Conservation (phyloP, 805 yeast species). For the Diddensiella santjacobensis region DNA sequence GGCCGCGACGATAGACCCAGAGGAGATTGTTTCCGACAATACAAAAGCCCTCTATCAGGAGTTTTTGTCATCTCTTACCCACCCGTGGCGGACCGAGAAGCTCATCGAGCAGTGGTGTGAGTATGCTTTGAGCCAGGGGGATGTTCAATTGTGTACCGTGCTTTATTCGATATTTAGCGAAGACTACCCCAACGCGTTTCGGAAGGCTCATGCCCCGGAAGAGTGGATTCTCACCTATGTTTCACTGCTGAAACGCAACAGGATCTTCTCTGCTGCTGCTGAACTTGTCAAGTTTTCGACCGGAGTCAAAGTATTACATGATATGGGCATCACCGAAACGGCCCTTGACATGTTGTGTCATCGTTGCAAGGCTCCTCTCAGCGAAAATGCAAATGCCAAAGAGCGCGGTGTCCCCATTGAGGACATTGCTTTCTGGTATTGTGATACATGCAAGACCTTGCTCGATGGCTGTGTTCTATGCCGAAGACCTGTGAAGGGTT, state of each 20-base stretch:
- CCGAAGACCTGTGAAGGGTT: constrained; percentile 69
- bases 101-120: constrained; percentile 51
- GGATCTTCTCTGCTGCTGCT: constrained; percentile 56
- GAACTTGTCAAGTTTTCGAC: constrained; percentile 47
- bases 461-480: constrained; percentile 76
- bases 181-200: constrained; percentile 34
- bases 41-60: constrained; percentile 3
- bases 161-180: constrained; percentile 52
- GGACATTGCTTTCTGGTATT: constrained; percentile 70
- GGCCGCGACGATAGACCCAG: constrained; percentile 1
- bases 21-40: neutral
- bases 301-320: constrained; percentile 25
- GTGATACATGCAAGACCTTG: constrained; percentile 60
- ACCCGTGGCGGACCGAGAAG: constrained; percentile 57
- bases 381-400: constrained; percentile 34
- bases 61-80: constrained; percentile 16
- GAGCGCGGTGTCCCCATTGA: constrained; percentile 31
- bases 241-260: constrained; percentile 47
- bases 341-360: constrained; percentile 47
- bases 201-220: constrained; percentile 36
- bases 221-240: constrained; percentile 57
- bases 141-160: constrained; percentile 56
- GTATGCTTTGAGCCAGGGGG: constrained; percentile 60
- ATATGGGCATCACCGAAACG: constrained; percentile 29
- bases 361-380: constrained; percentile 31